Base-by-base conservation (phyloP, 2,329 filamentous ascomycete genomes). In the Alternaria panax region DNA sequence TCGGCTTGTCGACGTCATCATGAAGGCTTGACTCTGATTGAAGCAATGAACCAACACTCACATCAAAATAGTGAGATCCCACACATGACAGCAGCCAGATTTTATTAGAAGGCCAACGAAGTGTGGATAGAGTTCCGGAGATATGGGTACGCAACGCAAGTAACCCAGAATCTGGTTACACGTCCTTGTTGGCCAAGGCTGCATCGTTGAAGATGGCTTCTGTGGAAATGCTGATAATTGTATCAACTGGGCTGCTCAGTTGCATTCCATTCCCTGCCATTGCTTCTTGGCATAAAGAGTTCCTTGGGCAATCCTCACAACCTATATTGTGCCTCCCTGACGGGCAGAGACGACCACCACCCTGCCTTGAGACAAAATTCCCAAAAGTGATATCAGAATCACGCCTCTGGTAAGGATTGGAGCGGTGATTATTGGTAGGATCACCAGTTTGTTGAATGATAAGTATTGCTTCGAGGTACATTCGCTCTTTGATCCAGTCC, bases 401-500 rank as follows among this genome's bases (percentile, higher is more conserved):
- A 5, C 27, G 16, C 18, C 0, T 9, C 11, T n/a, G 7, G 2
- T 27, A 3, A 11, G 11, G 9, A 8, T 1, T 1, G n/a, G 41
- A 22, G 12, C 14, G 9, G 14, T 11, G 2, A 1, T 7, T 18
- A 4, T 12, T 14, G 5, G 6, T 3, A 27, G 4, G n/a, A n/a
- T n/a, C n/a, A n/a, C n/a, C n/a, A n/a, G n/a, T n/a, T 2, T 24
- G 22, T 18, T 18, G 2, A 6, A n/a, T n/a, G n/a, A n/a, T n/a
- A n/a, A n/a, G n/a, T 30, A 55, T 18, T 25, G 20, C 58, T 2
- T 46, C 7, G 5, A 50, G 9, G 20, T 66, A 75, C 5, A 47
- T 14, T 47, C 64, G 28, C 12, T 58, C 12, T 5, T 43, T 18
- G 16, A 79, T 71, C 75, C 75, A 80, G 0, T 66, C 32, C n/a